Base-by-base conservation (phyloP, 805 yeast species). In the Lipomyces sp. region DNA sequence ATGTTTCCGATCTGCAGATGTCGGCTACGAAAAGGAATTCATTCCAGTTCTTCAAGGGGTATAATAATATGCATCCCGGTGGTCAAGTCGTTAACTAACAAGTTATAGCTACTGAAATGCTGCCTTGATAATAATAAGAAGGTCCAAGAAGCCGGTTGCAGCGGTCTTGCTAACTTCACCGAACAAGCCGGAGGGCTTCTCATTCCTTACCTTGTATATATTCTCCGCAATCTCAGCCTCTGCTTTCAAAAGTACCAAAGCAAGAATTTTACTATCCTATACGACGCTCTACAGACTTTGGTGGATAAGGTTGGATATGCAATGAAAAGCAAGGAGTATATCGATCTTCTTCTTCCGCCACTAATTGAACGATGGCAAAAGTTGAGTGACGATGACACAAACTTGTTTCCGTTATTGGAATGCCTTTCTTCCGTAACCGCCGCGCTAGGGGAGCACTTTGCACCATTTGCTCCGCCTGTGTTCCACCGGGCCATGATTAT, bases 81-180 rank as follows among this genome's bases (percentile, higher is more conserved):
- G 30, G 8, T 33, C 32, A 13, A 37, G 35, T 18, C 13, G 15
- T 30, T 30, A 58, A 30, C 11, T 50, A 29, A 30, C 30, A 11
- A 32, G 11, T 7, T 51, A 59, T 50, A 64, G 67, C 53, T 66
- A 3, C 83, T 95, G 75, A 80, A 77, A 59, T 89, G 95, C 77
- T 86, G 90, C 32, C 80, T 92, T 71, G 98, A 95, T 76, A 83
- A 81, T 60, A 92, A 91, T 80, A 92, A 93, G 75, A 90, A 89
- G 64, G 99, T 94, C n/a, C 99, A 95, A 79, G 94, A 92, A 74
- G 89, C 97, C 64, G 97, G 97, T 1, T 91, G 97, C 72, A 86
- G 92, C 48, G 90, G 97, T 10, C 83, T 94, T 55, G 89, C 97
- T 0, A 87, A 87, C 64, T 90, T 93, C 69, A 87, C 93, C 53